Conservation (phyloP, 2,329 filamentous ascomycete species). For the Cordyceps sp. region DNA sequence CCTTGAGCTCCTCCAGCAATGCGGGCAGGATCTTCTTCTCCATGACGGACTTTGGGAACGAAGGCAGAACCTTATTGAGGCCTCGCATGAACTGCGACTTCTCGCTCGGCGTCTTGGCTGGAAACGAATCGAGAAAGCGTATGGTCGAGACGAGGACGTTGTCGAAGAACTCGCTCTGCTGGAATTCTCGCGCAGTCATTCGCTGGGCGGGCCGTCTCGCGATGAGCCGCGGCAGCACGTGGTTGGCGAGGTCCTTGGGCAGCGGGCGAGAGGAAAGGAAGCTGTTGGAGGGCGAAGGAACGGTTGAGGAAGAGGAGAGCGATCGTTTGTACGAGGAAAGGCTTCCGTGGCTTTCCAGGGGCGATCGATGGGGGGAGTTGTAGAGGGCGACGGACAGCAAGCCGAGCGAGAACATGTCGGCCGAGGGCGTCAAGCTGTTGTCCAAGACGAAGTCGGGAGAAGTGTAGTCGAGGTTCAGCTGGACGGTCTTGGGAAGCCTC, state of each 20-base stretch:
- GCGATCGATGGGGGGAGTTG: constrained; percentile 83
- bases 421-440: constrained; percentile 64
- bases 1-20: constrained; percentile 83
- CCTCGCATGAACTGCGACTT: constrained; percentile 87
- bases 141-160: constrained; percentile 95
- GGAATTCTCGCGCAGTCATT: constrained; percentile 78
- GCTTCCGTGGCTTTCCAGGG: constrained; percentile 67
- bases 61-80: constrained; percentile 69
- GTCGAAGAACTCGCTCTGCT: constrained; percentile 91
- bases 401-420: constrained; percentile 90
- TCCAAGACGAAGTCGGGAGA: constrained; percentile 93
- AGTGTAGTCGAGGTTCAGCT: constrained; percentile 82
- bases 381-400: constrained; percentile 80
- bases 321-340: constrained; percentile 71
- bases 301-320: constrained; percentile 61
- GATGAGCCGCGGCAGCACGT: constrained; percentile 72
- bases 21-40: constrained; percentile 89
- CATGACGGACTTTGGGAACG: constrained; percentile 84
- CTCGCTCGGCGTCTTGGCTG: constrained; percentile 79
- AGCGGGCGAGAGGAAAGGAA: constrained; percentile 68
- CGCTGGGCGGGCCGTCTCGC: constrained; percentile 76
- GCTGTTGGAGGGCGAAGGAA: constrained; percentile 67
- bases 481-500: constrained; percentile 63
- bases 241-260: constrained; percentile 58
- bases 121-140: constrained; percentile 79